phyloP scores from a whole-genome alignment of 495 filamentous ascomycete genomes.

The Neurospora sp. region DNA sequence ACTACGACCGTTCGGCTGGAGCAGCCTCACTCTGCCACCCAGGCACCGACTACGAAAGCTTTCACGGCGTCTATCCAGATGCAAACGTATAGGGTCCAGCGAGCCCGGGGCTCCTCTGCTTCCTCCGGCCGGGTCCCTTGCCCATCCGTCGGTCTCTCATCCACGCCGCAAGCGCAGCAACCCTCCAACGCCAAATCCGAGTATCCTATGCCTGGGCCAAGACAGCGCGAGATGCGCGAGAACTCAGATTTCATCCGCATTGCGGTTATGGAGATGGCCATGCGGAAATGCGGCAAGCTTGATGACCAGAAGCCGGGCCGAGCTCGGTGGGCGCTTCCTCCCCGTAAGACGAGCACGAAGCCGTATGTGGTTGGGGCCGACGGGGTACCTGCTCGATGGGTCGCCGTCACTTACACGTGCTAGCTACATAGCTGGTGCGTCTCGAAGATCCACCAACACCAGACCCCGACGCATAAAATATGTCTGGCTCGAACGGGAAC shows the following conservation, averaged over 20 bases:
- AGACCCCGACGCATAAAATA: background rate
- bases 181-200: constrained; percentile 21
- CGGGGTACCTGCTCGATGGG: constrained; percentile 45
- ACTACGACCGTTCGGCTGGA: constrained; percentile 58
- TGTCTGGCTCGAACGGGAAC: background rate
- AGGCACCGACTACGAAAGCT: constrained; percentile 17
- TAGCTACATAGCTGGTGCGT: background rate
- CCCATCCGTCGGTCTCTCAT: constrained; percentile 25
- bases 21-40: constrained; percentile 29
- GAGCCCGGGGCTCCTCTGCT: constrained; percentile 30
- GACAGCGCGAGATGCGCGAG: constrained; percentile 83
- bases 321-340: constrained; percentile 80
- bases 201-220: constrained; percentile 39
- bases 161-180: constrained; percentile 27
- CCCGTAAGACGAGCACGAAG: constrained; percentile 51
- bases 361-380: constrained; percentile 42
- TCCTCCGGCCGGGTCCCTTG: constrained; percentile 24
- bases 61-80: constrained; percentile 77
- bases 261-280: constrained; percentile 94
- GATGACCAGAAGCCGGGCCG: constrained; percentile 73
- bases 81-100: constrained; percentile 64
- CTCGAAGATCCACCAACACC: background rate
- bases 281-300: constrained; percentile 85
- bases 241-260: constrained; percentile 91
- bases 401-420: constrained; percentile 17